Base-by-base conservation (phyloP, 306 rosid species). In the Dalbergia cultrata region DNA sequence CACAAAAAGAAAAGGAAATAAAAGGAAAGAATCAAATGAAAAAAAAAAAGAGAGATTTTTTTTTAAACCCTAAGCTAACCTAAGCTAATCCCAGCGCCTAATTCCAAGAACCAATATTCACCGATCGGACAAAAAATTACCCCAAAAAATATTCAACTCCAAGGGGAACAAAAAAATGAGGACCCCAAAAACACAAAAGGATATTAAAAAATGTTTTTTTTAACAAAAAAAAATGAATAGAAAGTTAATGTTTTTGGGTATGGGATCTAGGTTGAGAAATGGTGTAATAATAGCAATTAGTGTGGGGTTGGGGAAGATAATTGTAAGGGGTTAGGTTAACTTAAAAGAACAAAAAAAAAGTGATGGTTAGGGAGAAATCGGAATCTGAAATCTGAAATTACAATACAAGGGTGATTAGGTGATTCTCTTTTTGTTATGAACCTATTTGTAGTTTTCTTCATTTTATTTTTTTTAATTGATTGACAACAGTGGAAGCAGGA, bases 21-120 rank as follows among this genome's bases (percentile, higher is more conserved):
- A 12, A 33, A 13, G 12, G 16, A 49, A 49, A 49, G 6, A 49
- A 49, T 11, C 54, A 49, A 49, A 49, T 49, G 12, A 45, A 45
- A 8, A 49, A 14, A 53, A n/a, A 39, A 9, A 5, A 65, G 6
- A 2, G 71, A 17, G 47, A 16, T 7, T 54, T 13, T 22, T 22
- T 0, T 2, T n/a, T 34, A 81, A 92, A 87, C 83, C 88, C 89
- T 82, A 87, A 80, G 72, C 83, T 49, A 56, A 56, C 61, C 57
- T 50, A 17, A 3, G 60, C 60, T 35, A 56, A 79, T 75, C 82
- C 31, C 74, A 67, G 56, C 70, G 63, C 78, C 79, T 69, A 87
- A 74, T 65, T 67, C 44, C 9, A 74, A 75, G 60, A 56, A 77
- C 31, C 70, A 75, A 74, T 34, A 44, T 75, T 75, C 86, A 78